Evolutionary conservation across 768 basidiomycete genomes (phyloP).

Genomic region (Daedalea quercina): DNA sequence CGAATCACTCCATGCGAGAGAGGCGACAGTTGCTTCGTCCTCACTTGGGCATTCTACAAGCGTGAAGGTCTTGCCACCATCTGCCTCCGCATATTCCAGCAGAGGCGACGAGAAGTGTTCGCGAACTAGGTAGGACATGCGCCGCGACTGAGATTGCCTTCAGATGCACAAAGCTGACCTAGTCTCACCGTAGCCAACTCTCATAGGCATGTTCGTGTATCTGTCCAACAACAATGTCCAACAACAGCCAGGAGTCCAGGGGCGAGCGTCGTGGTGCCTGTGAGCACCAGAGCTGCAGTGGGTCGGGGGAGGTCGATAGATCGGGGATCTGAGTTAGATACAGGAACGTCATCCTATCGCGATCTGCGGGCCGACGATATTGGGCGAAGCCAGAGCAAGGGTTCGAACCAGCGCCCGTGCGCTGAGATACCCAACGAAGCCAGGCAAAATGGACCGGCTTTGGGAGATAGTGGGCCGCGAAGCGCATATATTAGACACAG

Average conservation of each 20-base stretch:
- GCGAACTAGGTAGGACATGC: constrained; percentile 38
- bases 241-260: no score
- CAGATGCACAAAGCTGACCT: background rate
- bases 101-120: constrained; percentile 93
- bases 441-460: background rate
- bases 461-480: no score
- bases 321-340: no score
- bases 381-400: no score
- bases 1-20: constrained; percentile 1
- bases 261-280: no score
- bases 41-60: constrained; percentile 87
- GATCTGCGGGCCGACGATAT: no score
- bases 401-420: background rate
- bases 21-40: constrained; percentile 10
- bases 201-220: constrained; percentile 2
- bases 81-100: constrained; percentile 71
- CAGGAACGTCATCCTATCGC: no score
- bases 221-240: no score
- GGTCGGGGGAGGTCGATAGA: no score
- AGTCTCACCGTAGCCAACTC: constrained; percentile 6
- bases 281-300: no score
- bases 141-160: background rate
- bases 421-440: background rate
- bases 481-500: background rate
- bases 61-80: constrained; percentile 66